Evolutionary conservation across 2,329 filamentous ascomycete species (phyloP).

Genomic region (Diaporthe destruens): DNA sequence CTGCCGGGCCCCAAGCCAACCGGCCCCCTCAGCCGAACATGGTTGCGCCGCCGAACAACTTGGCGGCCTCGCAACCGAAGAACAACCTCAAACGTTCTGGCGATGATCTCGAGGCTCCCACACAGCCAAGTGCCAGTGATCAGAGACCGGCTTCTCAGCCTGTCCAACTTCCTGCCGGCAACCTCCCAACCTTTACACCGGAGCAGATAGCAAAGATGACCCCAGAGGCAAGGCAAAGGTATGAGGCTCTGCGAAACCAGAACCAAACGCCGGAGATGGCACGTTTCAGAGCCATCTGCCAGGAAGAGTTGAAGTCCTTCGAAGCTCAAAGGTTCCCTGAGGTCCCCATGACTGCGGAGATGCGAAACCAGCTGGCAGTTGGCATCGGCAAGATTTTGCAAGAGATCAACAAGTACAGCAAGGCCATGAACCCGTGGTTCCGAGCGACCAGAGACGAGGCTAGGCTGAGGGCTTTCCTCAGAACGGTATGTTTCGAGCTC

Average conservation of each 20-base stretch:
- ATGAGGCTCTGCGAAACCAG: slow-evolving; percentile 52
- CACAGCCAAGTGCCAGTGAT: slow-evolving; percentile 46
- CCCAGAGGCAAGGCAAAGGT: slow-evolving; percentile 60
- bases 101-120: slow-evolving; percentile 58
- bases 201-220: slow-evolving; percentile 57
- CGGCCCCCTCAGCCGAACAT: slow-evolving; percentile 53
- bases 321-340: slow-evolving; percentile 57
- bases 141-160: slow-evolving; percentile 47
- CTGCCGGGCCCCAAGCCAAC: slow-evolving; percentile 39
- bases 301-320: slow-evolving; percentile 56
- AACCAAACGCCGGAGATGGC: slow-evolving; percentile 42
- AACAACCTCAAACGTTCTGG: slow-evolving; percentile 63
- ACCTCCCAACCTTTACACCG: slow-evolving; percentile 39
- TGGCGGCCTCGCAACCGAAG: slow-evolving; percentile 57
- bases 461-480: slow-evolving; percentile 65
- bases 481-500: slow-evolving; percentile 57
- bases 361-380: slow-evolving; percentile 58
- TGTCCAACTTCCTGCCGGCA: slow-evolving; percentile 29
- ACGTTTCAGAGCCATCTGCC: slow-evolving; percentile 53
- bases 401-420: slow-evolving; percentile 46
- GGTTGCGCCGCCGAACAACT: slow-evolving; percentile 52
- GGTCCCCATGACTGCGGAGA: slow-evolving; percentile 61
- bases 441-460: slow-evolving; percentile 61
- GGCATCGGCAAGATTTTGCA: slow-evolving; percentile 59
- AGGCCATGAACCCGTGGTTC: slow-evolving; percentile 62